Evolutionary conservation across 2,329 filamentous ascomycete species (phyloP).

Genomic region (Coniella lustricola): DNA sequence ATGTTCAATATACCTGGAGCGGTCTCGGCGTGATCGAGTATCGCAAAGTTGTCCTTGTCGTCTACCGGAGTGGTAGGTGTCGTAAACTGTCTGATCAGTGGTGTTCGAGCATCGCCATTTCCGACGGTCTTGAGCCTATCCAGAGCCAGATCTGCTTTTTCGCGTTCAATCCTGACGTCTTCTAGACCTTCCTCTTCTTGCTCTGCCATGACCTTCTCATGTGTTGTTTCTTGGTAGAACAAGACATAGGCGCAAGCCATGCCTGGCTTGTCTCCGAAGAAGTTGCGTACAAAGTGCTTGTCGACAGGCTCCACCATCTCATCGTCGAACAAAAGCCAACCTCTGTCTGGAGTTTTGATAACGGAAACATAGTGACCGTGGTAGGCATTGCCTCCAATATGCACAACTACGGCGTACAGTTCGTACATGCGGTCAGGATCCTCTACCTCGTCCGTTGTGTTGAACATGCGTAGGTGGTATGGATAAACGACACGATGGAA

Average conservation of each 20-base stretch:
- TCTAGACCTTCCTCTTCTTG: slow-evolving; percentile 72
- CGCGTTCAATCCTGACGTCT: slow-evolving; percentile 50
- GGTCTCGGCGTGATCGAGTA: slow-evolving; percentile 60
- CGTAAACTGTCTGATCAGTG: slow-evolving; percentile 44
- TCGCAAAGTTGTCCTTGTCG: slow-evolving; percentile 47
- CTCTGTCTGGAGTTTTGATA: slow-evolving; percentile 92
- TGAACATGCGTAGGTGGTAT: slow-evolving; percentile 92
- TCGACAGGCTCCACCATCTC: slow-evolving; percentile 98
- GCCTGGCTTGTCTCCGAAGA: slow-evolving; percentile 88
- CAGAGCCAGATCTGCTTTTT: slow-evolving; percentile 49
- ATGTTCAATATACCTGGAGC: slow-evolving; percentile 39
- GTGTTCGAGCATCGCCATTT: slow-evolving; percentile 32
- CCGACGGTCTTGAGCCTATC: slow-evolving; percentile 22
- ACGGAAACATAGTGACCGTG: slow-evolving; percentile 97
- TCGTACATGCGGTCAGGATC: slow-evolving; percentile 93
- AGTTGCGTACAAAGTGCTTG: slow-evolving; percentile 91
- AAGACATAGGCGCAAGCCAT: slow-evolving; percentile 93
- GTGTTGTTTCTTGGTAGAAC: slow-evolving; percentile 89
- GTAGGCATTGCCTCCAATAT: slow-evolving; percentile 93
- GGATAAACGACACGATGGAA: slow-evolving; percentile 97
- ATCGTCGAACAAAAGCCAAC: slow-evolving; percentile 95
- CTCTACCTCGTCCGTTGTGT: slow-evolving; percentile 91
- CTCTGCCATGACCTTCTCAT: slow-evolving; percentile 63
- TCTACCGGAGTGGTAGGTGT: slow-evolving; percentile 36
- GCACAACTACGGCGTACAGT: slow-evolving; percentile 92